Evolutionary conservation across 306 rosid species (phyloP).

Genomic region (Sesbania bispinosa): DNA sequence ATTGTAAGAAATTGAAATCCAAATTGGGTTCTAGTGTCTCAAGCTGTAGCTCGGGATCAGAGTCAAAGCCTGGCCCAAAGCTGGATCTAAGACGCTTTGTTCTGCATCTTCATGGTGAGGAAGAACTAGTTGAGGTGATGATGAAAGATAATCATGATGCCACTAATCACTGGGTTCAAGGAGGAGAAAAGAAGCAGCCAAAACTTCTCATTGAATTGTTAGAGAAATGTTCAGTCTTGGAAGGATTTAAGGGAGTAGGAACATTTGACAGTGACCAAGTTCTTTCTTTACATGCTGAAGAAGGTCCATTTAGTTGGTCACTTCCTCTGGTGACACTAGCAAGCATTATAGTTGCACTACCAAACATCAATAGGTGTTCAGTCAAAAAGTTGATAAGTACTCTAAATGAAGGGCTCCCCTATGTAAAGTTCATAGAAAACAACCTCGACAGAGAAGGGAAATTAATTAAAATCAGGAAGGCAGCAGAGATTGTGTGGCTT

Average conservation of each 20-base stretch:
- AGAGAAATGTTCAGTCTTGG: constrained; percentile 47
- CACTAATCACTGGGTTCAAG: constrained; percentile 59
- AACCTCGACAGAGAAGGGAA: constrained; percentile 46
- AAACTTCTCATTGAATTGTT: constrained; percentile 45
- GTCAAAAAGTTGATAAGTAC: constrained; percentile 38
- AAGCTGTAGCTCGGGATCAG: constrained; percentile 25
- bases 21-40: constrained; percentile 16
- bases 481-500: constrained; percentile 66
- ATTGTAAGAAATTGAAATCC: constrained; percentile 33
- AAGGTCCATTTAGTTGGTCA: constrained; percentile 70
- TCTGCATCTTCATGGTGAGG: constrained; percentile 87
- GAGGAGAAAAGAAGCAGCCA: constrained; percentile 58
- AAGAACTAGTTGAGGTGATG: constrained; percentile 62
- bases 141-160: constrained; percentile 55
- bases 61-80: constrained; percentile 18
- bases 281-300: constrained; percentile 45
- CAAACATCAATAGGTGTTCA: constrained; percentile 33
- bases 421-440: constrained; percentile 46
- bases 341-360: constrained; percentile 63
- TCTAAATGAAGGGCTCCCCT: constrained; percentile 57
- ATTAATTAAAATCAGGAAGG: constrained; percentile 39
- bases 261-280: constrained; percentile 54
- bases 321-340: constrained; percentile 78
- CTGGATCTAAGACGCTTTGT: constrained; percentile 62
- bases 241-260: constrained; percentile 58